phyloP scores from a whole-genome alignment of 441 rosid species.

The Erysimum pusillum region DNA sequence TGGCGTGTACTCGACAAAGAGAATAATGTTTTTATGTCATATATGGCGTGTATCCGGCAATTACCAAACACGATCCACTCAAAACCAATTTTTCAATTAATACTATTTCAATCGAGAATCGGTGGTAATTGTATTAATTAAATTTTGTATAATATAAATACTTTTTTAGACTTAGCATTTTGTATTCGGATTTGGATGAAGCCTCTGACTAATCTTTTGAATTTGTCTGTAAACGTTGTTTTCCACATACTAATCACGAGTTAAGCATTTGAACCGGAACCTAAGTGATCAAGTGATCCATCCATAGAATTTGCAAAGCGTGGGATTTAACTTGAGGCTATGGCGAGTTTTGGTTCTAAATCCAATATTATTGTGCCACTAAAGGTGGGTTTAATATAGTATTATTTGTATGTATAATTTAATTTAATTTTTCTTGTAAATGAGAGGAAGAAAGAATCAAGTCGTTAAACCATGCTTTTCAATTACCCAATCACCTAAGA shows the following conservation, averaged over 20 bases:
- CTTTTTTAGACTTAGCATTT: neutral
- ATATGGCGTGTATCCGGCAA: constrained; percentile 41
- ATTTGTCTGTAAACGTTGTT: too few relatives aligned
- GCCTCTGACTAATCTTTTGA: neutral
- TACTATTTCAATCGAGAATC: neutral
- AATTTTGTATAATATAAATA: neutral
- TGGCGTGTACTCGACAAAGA: neutral
- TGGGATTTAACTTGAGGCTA: too few relatives aligned
- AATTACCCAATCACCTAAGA: constrained; percentile 37
- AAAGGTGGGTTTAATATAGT: too few relatives aligned
- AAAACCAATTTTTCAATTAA: constrained; percentile 3
- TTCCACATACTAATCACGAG: too few relatives aligned
- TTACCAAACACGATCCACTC: constrained; percentile 47
- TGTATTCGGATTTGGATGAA: neutral
- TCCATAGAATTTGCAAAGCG: too few relatives aligned
- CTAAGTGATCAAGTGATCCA: too few relatives aligned
- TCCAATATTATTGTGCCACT: too few relatives aligned
- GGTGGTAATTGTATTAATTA: neutral
- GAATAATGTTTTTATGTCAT: constrained; percentile 16
- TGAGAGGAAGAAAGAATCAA: constrained; percentile 5
- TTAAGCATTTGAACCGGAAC: too few relatives aligned
- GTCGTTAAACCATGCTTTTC: constrained; percentile 41
- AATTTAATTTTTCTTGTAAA: neutral
- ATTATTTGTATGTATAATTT: neutral
- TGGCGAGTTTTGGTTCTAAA: too few relatives aligned